These are phyloP conservation scores for Melampsora larici-populina DNA, from an alignment of 1,284 basidiomycete genomes.

Conservation along the genomic window DNA sequence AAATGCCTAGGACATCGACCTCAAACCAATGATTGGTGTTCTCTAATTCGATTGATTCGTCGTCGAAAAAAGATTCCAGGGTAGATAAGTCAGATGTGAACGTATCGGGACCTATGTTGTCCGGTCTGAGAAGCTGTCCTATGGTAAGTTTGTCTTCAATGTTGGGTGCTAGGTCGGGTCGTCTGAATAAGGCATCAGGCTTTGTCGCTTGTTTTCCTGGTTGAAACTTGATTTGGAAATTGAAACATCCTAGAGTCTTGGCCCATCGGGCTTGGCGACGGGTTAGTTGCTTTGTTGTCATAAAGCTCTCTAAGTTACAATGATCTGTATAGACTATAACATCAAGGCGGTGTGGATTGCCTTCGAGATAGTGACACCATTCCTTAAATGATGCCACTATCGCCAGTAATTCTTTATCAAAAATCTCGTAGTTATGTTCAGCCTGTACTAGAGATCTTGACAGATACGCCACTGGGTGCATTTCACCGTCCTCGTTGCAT, in stretches of 20 bases:
- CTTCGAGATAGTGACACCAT: conserved; percentile 2
- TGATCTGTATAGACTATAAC: no score
- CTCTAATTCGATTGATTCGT: no score
- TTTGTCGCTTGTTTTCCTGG: not conserved
- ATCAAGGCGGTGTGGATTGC: no score
- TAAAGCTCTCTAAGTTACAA: no score
- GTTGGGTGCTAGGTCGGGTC: not conserved
- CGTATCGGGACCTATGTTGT: not conserved
- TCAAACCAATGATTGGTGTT: no score
- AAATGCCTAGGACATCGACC: no score
- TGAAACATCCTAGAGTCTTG: not conserved
- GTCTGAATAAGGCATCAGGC: not conserved
- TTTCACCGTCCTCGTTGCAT: no score
- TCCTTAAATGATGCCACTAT: not conserved
- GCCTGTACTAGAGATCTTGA: not conserved
- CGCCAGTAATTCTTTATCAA: conserved; percentile 14
- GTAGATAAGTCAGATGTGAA: not conserved
- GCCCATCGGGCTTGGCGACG: no score
- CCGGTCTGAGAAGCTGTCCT: not conserved
- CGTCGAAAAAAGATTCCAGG: not conserved
- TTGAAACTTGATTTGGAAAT: conserved; percentile 1
- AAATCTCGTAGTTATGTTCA: conserved; percentile 5
- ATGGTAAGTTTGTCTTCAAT: not conserved
- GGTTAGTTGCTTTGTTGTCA: no score
- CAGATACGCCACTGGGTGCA: no score